Percentiles rank a stretch among this genome's conserved stretches.
phyloP scores from a whole-genome alignment of 192 early-diverging fungal genomes.

The Entomortierella lignicola region DNA sequence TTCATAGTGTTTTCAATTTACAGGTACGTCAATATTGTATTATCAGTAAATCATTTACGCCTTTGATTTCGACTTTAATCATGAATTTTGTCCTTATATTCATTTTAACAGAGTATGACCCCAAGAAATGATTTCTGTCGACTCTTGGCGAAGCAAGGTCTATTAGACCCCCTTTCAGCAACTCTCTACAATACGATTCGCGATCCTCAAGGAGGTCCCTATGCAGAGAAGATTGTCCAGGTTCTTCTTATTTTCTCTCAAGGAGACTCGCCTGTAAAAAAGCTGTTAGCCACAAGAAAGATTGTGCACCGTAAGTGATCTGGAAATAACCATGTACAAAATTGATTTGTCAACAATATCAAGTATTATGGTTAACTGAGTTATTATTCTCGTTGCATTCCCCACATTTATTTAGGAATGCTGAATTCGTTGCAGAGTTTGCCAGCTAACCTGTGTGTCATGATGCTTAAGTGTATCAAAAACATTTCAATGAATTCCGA shows the following conservation, averaged over 20 bases:
- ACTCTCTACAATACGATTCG: slow-evolving; percentile 48
- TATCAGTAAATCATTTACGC: no score
- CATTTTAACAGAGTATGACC: slow-evolving; percentile 54
- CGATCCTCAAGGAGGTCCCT: slow-evolving; percentile 54
- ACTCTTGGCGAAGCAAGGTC: slow-evolving; percentile 62
- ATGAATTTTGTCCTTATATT: not conserved
- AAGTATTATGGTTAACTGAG: no score
- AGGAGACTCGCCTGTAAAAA: slow-evolving; percentile 65
- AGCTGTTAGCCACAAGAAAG: slow-evolving; percentile 55
- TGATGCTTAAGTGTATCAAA: slow-evolving; percentile 69
- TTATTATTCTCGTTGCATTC: not conserved
- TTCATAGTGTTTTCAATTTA: slow-evolving; percentile 64
- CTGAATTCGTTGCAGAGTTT: slow-evolving; percentile 57
- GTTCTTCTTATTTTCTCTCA: slow-evolving; percentile 67
- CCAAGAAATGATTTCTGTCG: slow-evolving; percentile 69
- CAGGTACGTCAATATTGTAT: slow-evolving; percentile 55
- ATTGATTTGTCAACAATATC: not conserved
- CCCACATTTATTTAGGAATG: slow-evolving; percentile 51
- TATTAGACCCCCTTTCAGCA: slow-evolving; percentile 60
- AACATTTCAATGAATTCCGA: slow-evolving; percentile 72
- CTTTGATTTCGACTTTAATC: not conserved
- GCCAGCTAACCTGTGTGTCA: slow-evolving; percentile 44
- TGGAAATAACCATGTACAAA: not conserved
- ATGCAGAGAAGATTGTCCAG: slow-evolving; percentile 60
- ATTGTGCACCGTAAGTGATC: slow-evolving; percentile 56